phyloP scores from a whole-genome alignment of 2,329 filamentous ascomycete species.

The Lasiodiplodia sp. region DNA sequence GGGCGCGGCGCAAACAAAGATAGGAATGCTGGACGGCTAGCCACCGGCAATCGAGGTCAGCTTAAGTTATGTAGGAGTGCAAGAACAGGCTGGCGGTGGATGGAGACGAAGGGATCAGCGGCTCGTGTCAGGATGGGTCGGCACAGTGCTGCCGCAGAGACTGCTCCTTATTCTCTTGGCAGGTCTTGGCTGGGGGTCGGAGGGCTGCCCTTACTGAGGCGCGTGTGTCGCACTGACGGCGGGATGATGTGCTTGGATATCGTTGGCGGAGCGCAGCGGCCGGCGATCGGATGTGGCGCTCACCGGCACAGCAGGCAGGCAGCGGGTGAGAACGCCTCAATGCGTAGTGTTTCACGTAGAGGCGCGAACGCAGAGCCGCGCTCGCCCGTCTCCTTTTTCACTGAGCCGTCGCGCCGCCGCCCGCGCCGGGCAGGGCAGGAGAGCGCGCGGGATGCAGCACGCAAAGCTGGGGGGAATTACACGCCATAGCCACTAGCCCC shows the following conservation, averaged over 20 bases:
- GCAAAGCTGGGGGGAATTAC: constrained; percentile 20
- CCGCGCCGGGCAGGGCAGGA: background rate
- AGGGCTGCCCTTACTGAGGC: constrained; percentile 23
- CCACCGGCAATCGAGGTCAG: constrained; percentile 11
- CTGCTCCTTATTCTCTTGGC: constrained; percentile 27
- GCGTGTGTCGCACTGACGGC: constrained; percentile 22
- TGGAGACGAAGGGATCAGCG: constrained; percentile 19
- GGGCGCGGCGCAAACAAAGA: constrained; percentile 6
- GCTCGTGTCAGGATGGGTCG: constrained; percentile 27
- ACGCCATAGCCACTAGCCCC: constrained; percentile 21
- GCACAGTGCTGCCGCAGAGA: constrained; percentile 22
- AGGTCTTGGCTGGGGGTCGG: constrained; percentile 20
- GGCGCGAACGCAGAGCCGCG: constrained; percentile 16
- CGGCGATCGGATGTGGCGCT: constrained; percentile 27
- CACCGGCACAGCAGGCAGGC: constrained; percentile 6
- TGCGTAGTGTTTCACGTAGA: constrained; percentile 3
- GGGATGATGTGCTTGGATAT: constrained; percentile 25
- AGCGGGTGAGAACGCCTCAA: constrained; percentile 15
- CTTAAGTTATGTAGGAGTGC: constrained; percentile 25
- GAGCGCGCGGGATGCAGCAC: constrained; percentile 5
- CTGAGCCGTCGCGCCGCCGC: background rate
- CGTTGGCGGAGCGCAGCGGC: constrained; percentile 15
- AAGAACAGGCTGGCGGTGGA: constrained; percentile 6
- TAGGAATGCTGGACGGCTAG: constrained; percentile 18
- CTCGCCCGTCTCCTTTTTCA: background rate